These are phyloP conservation scores for Oldenlandia corymbosa DNA, from an alignment of 257 asterid species.

Conservation along the genomic window DNA sequence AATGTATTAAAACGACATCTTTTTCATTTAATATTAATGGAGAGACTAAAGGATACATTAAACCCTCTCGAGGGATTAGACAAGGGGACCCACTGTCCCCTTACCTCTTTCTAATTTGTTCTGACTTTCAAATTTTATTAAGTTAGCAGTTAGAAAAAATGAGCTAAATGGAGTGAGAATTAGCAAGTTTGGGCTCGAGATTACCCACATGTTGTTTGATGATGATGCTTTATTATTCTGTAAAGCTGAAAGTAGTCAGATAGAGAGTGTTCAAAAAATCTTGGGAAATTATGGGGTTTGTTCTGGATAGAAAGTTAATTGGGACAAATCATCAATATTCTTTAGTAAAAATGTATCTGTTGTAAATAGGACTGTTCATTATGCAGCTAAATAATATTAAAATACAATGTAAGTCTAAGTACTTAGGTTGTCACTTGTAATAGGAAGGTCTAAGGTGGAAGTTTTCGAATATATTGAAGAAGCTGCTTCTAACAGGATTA, in stretches of 20 bases:
- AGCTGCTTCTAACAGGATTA: background rate
- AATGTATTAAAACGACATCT: too few relatives aligned
- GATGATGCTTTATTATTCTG: background rate
- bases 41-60: background rate
- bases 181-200: background rate
- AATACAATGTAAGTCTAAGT: background rate
- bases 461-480: background rate
- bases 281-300: background rate
- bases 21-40: too few relatives aligned
- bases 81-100: background rate
- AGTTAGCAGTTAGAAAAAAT: background rate
- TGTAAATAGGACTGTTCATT: background rate
- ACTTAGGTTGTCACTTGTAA: background rate
- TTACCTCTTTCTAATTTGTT: background rate
- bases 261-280: background rate
- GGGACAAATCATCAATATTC: background rate
- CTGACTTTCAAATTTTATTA: background rate
- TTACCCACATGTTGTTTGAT: background rate
- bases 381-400: background rate
- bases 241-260: background rate
- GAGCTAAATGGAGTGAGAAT: background rate
- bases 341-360: background rate
- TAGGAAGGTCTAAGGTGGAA: background rate
- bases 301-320: background rate
- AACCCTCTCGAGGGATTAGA: background rate